Conservation (phyloP, 2,329 filamentous ascomycete species). For the Colletotrichum filicis region DNA sequence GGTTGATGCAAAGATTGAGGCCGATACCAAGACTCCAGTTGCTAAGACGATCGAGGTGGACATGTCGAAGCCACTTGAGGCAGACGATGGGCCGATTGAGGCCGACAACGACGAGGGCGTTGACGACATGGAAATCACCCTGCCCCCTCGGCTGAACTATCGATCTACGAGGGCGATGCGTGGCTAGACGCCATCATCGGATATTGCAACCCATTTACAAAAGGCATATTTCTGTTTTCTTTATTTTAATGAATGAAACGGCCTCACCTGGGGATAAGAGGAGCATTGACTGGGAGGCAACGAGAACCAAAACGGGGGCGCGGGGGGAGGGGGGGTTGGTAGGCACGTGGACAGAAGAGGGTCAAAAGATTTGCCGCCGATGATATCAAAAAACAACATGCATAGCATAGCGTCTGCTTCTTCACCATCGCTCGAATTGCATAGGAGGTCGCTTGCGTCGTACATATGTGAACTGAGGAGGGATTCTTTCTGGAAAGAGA, state of each 20-base stretch:
- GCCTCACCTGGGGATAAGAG: slow-evolving; percentile 20
- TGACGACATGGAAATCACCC: slow-evolving; percentile 47
- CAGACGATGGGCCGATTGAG: slow-evolving; percentile 27
- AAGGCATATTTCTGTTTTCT: not conserved
- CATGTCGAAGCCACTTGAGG: slow-evolving; percentile 30
- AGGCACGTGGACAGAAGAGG: not conserved
- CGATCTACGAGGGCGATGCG: slow-evolving; percentile 55
- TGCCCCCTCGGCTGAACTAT: slow-evolving; percentile 52
- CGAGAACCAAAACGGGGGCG: slow-evolving; percentile 16
- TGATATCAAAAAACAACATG: slow-evolving; percentile 25
- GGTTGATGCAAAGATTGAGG: slow-evolving; percentile 42
- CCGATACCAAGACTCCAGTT: slow-evolving; percentile 31
- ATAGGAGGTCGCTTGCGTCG: slow-evolving; percentile 8
- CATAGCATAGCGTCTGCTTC: slow-evolving; percentile 36
- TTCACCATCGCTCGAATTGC: slow-evolving; percentile 21
- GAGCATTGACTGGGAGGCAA: not conserved
- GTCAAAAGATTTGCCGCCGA: not conserved
- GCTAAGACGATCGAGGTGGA: slow-evolving; percentile 23
- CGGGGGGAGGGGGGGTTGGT: not conserved
- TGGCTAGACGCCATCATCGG: not conserved
- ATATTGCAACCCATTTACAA: not conserved
- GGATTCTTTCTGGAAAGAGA: not conserved
- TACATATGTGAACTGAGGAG: not conserved
- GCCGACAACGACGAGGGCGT: slow-evolving; percentile 53
- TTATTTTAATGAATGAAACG: slow-evolving; percentile 29